phyloP scores from a whole-genome alignment of 225 moss, liverwort and hornwort species.

The Sphagnum tenellum region DNA sequence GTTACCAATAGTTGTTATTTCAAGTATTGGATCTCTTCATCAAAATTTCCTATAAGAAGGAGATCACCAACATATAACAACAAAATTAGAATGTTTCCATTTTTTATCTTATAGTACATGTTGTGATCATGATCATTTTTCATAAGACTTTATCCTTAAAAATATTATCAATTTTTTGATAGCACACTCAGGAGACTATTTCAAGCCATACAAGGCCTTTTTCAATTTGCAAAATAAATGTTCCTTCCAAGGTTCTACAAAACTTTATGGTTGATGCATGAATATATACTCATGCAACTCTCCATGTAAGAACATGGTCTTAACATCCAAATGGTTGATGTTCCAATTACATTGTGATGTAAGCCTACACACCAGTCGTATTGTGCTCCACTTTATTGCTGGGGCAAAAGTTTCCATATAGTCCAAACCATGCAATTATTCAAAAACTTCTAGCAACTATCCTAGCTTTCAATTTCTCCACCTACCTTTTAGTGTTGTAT shows the following conservation, averaged over 20 bases:
- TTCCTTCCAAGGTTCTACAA: neutral
- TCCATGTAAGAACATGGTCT: slow-evolving; percentile 10
- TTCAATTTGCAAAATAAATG: neutral
- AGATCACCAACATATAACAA: slow-evolving; percentile 3
- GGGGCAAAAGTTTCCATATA: slow-evolving; percentile 3
- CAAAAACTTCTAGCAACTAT: slow-evolving; percentile 4
- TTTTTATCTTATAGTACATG: neutral
- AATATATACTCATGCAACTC: slow-evolving; percentile 4
- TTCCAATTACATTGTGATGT: neutral
- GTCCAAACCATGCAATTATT: neutral
- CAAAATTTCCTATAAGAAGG: neutral
- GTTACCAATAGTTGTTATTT: neutral
- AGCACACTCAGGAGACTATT: slow-evolving; percentile 3
- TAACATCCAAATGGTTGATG: neutral
- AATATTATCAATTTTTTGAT: neutral
- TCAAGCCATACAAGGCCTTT: slow-evolving; percentile 6
- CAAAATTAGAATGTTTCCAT: neutral
- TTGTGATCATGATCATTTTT: neutral
- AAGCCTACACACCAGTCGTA: neutral
- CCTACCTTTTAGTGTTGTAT: neutral
- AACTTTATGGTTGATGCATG: slow-evolving; percentile 4
- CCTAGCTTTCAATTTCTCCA: slow-evolving; percentile 1
- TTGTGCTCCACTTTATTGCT: slow-evolving; percentile 4
- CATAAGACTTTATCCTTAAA: neutral
- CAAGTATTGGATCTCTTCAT: neutral